Evolutionary conservation across 202 grass and related monocot genomes (phyloP).

Genomic region (Hordeum pubiflorum): DNA sequence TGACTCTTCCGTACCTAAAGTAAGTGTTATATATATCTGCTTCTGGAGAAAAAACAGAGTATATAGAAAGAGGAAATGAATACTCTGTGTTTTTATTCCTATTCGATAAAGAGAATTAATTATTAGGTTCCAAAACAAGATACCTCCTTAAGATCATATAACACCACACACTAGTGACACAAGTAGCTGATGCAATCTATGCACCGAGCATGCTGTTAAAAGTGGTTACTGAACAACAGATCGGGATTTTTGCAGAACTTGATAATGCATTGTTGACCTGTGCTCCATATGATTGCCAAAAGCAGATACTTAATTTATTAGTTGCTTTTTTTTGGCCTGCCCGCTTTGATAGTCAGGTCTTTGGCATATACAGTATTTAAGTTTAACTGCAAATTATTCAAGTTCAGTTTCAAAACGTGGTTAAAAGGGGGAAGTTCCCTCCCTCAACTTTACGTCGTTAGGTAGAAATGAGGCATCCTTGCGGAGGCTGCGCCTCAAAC

Average conservation of each 20-base stretch:
- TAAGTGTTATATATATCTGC: not conserved
- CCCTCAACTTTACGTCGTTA: too few relatives aligned
- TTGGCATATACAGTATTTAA: not conserved
- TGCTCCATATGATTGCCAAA: not conserved
- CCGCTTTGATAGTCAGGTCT: too few relatives aligned
- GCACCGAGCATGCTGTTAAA: not conserved
- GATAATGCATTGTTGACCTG: not conserved
- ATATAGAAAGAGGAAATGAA: not conserved
- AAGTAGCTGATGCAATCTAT: not conserved
- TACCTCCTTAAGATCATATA: not conserved
- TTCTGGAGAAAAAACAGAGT: not conserved
- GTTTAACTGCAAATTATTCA: not conserved
- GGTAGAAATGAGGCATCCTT: too few relatives aligned
- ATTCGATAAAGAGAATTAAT: not conserved
- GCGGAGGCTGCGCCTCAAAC: too few relatives aligned
- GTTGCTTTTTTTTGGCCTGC: not conserved
- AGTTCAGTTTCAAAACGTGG: not conserved
- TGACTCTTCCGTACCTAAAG: slow-evolving; percentile 70
- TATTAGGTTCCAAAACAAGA: not conserved
- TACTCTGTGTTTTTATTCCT: not conserved
- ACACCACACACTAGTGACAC: not conserved
- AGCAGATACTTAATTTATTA: not conserved
- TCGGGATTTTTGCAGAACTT: not conserved
- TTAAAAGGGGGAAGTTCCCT: not conserved
- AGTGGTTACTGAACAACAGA: not conserved